A percentile compares a stretch with the other conserved stretches of the same genome.
Evolutionary conservation across 257 asterid species (phyloP).

Genomic region (Dorcoceras hygrometricum): DNA sequence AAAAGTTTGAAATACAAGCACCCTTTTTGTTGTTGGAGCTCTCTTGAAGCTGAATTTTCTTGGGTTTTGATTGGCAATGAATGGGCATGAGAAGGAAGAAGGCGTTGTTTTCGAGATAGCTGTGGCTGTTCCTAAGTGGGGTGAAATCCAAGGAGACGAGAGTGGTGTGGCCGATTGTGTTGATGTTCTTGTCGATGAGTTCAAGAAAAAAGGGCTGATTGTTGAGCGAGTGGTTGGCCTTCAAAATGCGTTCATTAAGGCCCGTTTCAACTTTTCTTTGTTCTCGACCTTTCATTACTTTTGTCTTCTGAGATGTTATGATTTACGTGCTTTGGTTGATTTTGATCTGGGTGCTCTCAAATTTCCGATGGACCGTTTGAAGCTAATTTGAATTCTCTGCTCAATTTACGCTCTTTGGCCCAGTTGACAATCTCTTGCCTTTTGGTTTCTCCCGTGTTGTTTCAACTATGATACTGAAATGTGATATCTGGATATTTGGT

Average conservation of each 20-base stretch:
- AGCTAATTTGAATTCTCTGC: too few species aligned
- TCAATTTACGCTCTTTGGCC: background rate
- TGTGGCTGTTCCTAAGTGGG: constrained; percentile 60
- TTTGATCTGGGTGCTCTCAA: background rate
- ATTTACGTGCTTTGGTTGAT: background rate
- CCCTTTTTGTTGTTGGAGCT: constrained; percentile 25
- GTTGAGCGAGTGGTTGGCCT: constrained; percentile 74
- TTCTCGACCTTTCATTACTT: background rate
- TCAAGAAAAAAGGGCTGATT: constrained; percentile 59
- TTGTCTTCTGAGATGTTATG: background rate
- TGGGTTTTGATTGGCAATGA: constrained; percentile 48
- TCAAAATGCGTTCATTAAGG: constrained; percentile 83
- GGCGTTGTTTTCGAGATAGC: constrained; percentile 66
- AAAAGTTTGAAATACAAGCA: constrained; percentile 14
- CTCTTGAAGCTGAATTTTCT: constrained; percentile 21
- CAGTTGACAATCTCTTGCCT: background rate
- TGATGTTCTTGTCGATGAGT: constrained; percentile 64
- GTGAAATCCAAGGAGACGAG: constrained; percentile 32
- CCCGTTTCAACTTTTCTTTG: constrained; percentile 21
- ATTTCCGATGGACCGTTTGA: too few species aligned
- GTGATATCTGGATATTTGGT: background rate
- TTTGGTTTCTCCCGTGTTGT: background rate
- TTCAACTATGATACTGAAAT: background rate
- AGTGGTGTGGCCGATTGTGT: constrained; percentile 38
- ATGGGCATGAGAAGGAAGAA: constrained; percentile 48